Conservation (phyloP, 495 filamentous ascomycete species). For the Neurospora tetrasperma region DNA sequence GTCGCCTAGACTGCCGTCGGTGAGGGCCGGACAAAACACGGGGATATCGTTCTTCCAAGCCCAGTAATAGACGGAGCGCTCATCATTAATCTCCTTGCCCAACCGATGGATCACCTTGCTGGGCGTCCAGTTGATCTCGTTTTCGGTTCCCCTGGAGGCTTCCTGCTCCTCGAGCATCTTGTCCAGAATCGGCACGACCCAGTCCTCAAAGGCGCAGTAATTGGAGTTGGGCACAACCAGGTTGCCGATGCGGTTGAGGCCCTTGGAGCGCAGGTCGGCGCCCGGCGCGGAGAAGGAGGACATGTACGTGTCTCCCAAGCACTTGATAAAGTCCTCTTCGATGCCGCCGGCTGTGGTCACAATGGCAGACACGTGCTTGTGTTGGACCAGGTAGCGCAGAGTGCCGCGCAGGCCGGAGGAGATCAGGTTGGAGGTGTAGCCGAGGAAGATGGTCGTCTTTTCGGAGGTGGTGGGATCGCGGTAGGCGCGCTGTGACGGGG, state of each 20-base stretch:
- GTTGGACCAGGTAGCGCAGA: slow-evolving; percentile 82
- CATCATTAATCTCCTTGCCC: slow-evolving; percentile 85
- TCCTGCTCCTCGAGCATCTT: slow-evolving; percentile 90
- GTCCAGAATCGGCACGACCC: slow-evolving; percentile 87
- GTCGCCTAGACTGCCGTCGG: slow-evolving; percentile 88
- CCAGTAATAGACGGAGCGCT: slow-evolving; percentile 87
- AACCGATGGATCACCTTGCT: slow-evolving; percentile 76
- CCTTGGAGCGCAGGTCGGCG: slow-evolving; percentile 63
- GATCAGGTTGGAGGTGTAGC: slow-evolving; percentile 94
- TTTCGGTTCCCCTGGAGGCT: slow-evolving; percentile 53
- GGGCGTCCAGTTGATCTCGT: slow-evolving; percentile 80
- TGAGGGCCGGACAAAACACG: slow-evolving; percentile 91
- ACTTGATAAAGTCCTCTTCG: slow-evolving; percentile 98
- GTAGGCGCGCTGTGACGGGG: slow-evolving; percentile 52
- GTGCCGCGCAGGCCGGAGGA: slow-evolving; percentile 90
- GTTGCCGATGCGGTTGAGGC: slow-evolving; percentile 92
- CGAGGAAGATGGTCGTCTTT: slow-evolving; percentile 85
- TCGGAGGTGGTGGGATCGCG: slow-evolving; percentile 60
- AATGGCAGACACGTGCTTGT: slow-evolving; percentile 80
- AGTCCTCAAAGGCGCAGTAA: slow-evolving; percentile 96
- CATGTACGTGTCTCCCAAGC: slow-evolving; percentile 85
- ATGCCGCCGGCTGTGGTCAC: slow-evolving; percentile 96
- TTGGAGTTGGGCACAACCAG: slow-evolving; percentile 94
- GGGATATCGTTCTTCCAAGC: slow-evolving; percentile 88
- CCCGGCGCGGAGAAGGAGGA: slow-evolving; percentile 71